Percentiles rank a stretch among this genome's conserved stretches.
These are phyloP conservation scores for Hyaloscypha hepaticicola DNA, from an alignment of 495 filamentous ascomycete species.

Conservation along the genomic window DNA sequence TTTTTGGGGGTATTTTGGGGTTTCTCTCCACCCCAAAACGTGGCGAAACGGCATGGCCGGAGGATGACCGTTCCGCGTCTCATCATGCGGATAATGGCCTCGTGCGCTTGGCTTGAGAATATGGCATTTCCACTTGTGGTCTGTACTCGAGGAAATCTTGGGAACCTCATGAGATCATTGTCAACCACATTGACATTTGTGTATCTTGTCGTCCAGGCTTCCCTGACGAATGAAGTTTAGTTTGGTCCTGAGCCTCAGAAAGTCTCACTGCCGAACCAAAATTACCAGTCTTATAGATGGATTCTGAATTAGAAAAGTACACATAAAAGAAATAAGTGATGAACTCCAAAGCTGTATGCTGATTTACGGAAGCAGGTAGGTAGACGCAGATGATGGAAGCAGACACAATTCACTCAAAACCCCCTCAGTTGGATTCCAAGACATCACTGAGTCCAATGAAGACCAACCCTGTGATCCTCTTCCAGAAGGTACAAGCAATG, in stretches of 20 bases:
- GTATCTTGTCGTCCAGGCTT: neutral
- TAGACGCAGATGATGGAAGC: neutral
- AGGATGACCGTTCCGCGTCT: conserved; percentile 12
- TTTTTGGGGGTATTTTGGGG: neutral
- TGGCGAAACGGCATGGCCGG: conserved; percentile 17
- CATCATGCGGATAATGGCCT: neutral
- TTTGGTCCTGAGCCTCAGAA: neutral
- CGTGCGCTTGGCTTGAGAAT: neutral
- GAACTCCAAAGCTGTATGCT: neutral
- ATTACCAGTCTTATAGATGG: neutral
- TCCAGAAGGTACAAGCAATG: no score
- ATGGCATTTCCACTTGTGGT: conserved; percentile 1
- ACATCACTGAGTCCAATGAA: no score
- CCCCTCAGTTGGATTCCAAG: no score
- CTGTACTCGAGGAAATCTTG: neutral
- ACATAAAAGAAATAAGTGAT: neutral
- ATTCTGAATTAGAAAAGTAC: neutral
- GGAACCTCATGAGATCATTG: neutral
- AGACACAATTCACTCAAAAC: neutral
- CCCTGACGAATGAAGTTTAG: neutral
- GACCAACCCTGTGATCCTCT: no score
- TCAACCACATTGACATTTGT: neutral
- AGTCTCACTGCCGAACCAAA: no score
- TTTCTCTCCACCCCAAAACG: neutral
- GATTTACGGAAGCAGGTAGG: neutral